These are phyloP conservation scores for Puccinia polysora DNA, from an alignment of 1,284 basidiomycete genomes.

Conservation along the genomic window DNA sequence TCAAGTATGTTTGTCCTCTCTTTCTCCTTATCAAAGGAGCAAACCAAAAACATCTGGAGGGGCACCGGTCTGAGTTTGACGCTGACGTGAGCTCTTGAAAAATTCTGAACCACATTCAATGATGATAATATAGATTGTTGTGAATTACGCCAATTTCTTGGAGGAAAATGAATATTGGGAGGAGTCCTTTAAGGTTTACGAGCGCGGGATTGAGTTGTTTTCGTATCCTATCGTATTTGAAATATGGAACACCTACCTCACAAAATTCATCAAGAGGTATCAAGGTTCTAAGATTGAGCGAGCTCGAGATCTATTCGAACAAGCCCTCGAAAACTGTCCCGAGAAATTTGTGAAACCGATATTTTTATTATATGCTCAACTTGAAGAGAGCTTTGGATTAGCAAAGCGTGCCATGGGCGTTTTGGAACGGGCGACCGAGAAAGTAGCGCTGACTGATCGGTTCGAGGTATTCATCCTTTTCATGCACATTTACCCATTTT, in stretches of 20 bases:
- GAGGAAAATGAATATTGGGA: conserved; percentile 98
- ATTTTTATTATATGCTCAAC: conserved; percentile 87
- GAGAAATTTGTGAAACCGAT: conserved; percentile 89
- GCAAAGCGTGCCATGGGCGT: conserved; percentile 95
- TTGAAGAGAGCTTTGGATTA: conserved; percentile 91
- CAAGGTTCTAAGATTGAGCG: conserved; percentile 91
- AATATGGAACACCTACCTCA: conserved; percentile 97
- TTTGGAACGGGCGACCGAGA: conserved; percentile 83
- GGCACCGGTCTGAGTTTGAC: neutral
- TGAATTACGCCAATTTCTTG: conserved; percentile 94
- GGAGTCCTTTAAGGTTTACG: conserved; percentile 98
- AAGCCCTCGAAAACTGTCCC: conserved; percentile 93
- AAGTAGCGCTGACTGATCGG: conserved; percentile 81
- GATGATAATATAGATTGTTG: conserved; percentile 67
- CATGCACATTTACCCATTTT: neutral
- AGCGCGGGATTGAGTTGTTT: conserved; percentile 93
- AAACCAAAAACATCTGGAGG: too few species aligned
- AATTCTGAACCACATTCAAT: neutral
- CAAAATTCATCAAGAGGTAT: conserved; percentile 95
- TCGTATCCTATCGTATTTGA: conserved; percentile 98
- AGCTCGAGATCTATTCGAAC: conserved; percentile 92
- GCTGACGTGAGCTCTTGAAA: neutral
- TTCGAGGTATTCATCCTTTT: conserved; percentile 69
- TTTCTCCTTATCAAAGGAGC: neutral
- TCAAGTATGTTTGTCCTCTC: conserved; percentile 56